Percentiles rank a stretch among this genome's conserved stretches.
Evolutionary conservation across 2,329 filamentous ascomycete genomes (phyloP).

Genomic region (Cordyceps tenuipes): DNA sequence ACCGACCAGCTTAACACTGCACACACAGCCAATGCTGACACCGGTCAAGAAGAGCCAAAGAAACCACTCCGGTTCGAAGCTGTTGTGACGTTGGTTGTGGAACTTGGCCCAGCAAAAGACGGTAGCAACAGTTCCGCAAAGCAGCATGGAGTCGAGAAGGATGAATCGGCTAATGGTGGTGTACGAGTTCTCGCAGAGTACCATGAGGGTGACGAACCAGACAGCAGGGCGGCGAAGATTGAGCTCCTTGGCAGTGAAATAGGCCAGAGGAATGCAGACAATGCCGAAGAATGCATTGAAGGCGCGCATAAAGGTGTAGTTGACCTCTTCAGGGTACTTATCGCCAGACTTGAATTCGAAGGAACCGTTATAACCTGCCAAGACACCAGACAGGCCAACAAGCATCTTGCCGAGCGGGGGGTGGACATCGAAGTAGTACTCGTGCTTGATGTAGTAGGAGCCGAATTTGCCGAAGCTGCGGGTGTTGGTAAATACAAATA

Average conservation of each 20-base stretch:
- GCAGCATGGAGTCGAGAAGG: slow-evolving; percentile 93
- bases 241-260: slow-evolving; percentile 88
- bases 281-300: slow-evolving; percentile 97
- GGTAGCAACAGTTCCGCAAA: slow-evolving; percentile 97
- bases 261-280: slow-evolving; percentile 84
- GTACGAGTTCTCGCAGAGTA: slow-evolving; percentile 98
- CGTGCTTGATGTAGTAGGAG: slow-evolving; percentile 96
- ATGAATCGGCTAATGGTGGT: slow-evolving; percentile 98
- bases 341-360: slow-evolving; percentile 99
- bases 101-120: slow-evolving; percentile 97
- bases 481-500: slow-evolving; percentile 3
- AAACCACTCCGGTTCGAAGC: slow-evolving; percentile 89
- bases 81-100: slow-evolving; percentile 75
- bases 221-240: slow-evolving; percentile 79
- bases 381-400: slow-evolving; percentile 88
- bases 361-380: slow-evolving; percentile 96
- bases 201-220: slow-evolving; percentile 94
- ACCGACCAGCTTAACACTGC: slow-evolving; percentile 97
- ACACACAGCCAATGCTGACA: slow-evolving; percentile 93
- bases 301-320: slow-evolving; percentile 97
- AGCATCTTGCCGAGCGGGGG: slow-evolving; percentile 98
- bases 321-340: slow-evolving; percentile 82
- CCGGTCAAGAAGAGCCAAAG: slow-evolving; percentile 90
- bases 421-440: slow-evolving; percentile 93
- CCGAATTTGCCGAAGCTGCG: slow-evolving; percentile 89